Evolutionary conservation across 2,329 filamentous ascomycete genomes (phyloP).

Genomic region (Xylariaceae sp.): DNA sequence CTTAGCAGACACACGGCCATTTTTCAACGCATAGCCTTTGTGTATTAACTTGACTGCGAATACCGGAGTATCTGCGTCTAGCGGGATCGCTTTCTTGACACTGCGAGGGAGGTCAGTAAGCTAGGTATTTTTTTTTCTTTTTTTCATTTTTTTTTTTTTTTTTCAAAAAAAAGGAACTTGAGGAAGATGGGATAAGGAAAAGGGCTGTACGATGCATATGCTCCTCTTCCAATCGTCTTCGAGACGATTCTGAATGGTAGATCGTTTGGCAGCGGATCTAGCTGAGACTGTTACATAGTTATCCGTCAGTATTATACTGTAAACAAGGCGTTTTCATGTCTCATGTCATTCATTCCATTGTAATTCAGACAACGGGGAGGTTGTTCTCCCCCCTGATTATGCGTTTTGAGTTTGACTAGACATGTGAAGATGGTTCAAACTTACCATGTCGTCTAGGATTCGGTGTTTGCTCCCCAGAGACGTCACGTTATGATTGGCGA

Average conservation of each 20-base stretch:
- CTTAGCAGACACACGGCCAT: conserved; percentile 81
- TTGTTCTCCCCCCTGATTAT: neutral
- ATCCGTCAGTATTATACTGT: conserved; percentile 15
- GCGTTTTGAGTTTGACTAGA: neutral
- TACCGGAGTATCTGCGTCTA: conserved; percentile 62
- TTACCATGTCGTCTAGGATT: conserved; percentile 14
- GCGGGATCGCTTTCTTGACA: conserved; percentile 86
- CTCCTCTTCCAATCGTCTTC: conserved; percentile 91
- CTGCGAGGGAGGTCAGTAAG: conserved; percentile 40
- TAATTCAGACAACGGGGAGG: neutral
- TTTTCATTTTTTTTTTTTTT: no score
- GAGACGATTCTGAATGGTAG: conserved; percentile 93
- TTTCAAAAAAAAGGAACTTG: neutral
- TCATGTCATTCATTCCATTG: conserved; percentile 3
- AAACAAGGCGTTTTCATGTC: neutral
- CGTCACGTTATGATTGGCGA: conserved; percentile 1
- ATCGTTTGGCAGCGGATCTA: conserved; percentile 76
- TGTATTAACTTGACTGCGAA: conserved; percentile 99
- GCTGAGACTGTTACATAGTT: conserved; percentile 69
- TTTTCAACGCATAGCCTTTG: conserved; percentile 85
- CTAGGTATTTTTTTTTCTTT: neutral
- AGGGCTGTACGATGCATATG: conserved; percentile 80
- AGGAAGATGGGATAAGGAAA: conserved; percentile 1
- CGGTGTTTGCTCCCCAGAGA: neutral
- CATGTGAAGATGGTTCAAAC: conserved; percentile 5